Base-by-base conservation (phyloP, 306 rosid genomes). In the Mimosa pudica region DNA sequence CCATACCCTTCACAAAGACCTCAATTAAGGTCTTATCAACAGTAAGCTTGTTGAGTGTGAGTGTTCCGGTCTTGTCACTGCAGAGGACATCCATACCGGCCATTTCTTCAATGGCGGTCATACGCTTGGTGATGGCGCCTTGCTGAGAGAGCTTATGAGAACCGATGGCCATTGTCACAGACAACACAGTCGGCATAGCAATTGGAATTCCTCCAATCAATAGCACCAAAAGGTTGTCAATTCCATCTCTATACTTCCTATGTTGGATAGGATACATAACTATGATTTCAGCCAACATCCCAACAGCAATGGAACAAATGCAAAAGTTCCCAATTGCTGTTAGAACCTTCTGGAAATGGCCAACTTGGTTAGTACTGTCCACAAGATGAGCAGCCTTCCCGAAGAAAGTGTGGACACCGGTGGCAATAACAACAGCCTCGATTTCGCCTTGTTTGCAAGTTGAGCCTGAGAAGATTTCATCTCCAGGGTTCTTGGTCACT, bases 31-130 rank as follows among this genome's bases (percentile, higher is more conserved):
- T 96, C 84, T 46, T 88, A 77, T 96, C 99, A 64, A 96, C 90
- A 82, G 91, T 91, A 49, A 93, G 89, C 88, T 96, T 96, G 92
- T 96, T 96, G 75, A 96, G 99, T 16, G 99, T 96, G 13, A 96
- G 91, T 33, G 99, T 96, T 71, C 99, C 98, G 3, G 99, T 96
- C 83, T 96, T 96, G 84, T 96, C 99, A 80, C 99, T 96, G 87
- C 98, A 96, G 66, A 96, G 98, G 17, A 96, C 99, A 74, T 96
- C 99, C 99, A 96, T 96, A 72, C 99, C 99, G 4, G 99, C 99
- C 97, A 96, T 41, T 88, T 96, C 99, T 76, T 96, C 99, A 44
- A 96, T 96, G 76, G 99, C 99, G 20, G 99, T 93, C 99, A 93
- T 96, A 67, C 99, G 77, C 87, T 96, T 96, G 35, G 99, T 96